Base-by-base conservation (phyloP, 1,284 basidiomycete species). In the Ustilago lituana region DNA sequence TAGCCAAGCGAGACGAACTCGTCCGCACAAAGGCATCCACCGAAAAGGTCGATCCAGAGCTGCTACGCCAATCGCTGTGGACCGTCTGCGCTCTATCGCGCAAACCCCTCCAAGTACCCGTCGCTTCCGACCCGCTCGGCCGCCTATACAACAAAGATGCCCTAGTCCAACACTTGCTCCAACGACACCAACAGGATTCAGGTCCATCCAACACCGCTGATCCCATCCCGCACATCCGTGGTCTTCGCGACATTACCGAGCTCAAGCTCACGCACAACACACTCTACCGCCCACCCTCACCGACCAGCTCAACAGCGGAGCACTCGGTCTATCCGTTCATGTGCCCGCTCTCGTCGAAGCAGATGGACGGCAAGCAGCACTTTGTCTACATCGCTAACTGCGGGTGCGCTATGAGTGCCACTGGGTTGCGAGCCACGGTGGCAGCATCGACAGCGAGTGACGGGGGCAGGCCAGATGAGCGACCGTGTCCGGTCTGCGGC, bases 131-230 rank as follows among this genome's bases (percentile, higher is more conserved):
- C 52, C 49, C 63, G 4, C 61, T 79, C 14, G 80, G 80, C 0
- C 53, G 68, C 23, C 46, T 82, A 23, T 82, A 80, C 73, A 82
- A 81, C 53, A 81, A 81, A 55, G 80, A 82, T 33, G 73, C 62
- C 0, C 29, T 81, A 9, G 43, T 82, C 2, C 48, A 64, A n/a
- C 77, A 77, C 41, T 62, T 82, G 4, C 61, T 79, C 11, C 43
- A 33, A 4, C 76, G 76, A 14, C 55, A 50, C 35, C 49, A 43
- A 22, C 7, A 22, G 5, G 29, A 26, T 5, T 12, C 44, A 15
- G 24, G 45, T 3, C 27, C 40, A 3, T 44, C 40, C 14, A 36
- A 39, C 12, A 4, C 26, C 3, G 6, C 8, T 3, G 63, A 59
- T 26, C 48, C 56, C 3, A 56, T 60, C 12, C 24, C 74, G 4